phyloP scores from a whole-genome alignment of 139 green algal genomes.

The Zygnema cylindricum region DNA sequence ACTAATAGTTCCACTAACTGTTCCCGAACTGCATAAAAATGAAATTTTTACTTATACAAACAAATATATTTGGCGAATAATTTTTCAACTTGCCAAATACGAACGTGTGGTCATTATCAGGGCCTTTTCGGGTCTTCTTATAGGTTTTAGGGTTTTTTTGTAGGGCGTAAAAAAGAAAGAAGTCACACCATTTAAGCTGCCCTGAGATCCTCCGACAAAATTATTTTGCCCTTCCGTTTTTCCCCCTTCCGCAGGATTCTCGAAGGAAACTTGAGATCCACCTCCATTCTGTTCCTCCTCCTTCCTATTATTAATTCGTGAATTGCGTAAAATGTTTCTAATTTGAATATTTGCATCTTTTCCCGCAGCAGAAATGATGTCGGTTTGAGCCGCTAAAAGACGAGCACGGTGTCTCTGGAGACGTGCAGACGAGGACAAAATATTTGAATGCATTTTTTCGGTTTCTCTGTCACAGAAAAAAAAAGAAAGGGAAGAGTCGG shows the following conservation, averaged over 20 bases:
- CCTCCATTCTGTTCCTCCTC: background rate
- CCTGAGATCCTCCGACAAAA: background rate
- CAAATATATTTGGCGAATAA: too few species aligned
- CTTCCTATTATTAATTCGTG: background rate
- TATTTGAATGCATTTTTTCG: slow-evolving; percentile 41
- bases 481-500: slow-evolving; percentile 1
- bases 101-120: too few species aligned
- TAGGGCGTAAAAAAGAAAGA: background rate
- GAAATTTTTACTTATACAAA: too few species aligned
- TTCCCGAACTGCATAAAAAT: too few species aligned
- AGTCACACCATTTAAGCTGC: background rate
- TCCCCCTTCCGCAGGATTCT: background rate
- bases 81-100: too few species aligned
- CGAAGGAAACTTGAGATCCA: background rate
- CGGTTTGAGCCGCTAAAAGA: background rate
- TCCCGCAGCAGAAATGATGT: slow-evolving; percentile 13
- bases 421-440: background rate
- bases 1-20: too few species aligned
- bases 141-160: too few species aligned
- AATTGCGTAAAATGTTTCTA: background rate
- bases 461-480: slow-evolving; percentile 5
- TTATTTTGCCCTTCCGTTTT: background rate
- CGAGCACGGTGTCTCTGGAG: slow-evolving; percentile 13
- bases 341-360: background rate
- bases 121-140: too few species aligned